Base-by-base conservation (phyloP, 768 basidiomycete species). In the Mycena sanguinolenta region DNA sequence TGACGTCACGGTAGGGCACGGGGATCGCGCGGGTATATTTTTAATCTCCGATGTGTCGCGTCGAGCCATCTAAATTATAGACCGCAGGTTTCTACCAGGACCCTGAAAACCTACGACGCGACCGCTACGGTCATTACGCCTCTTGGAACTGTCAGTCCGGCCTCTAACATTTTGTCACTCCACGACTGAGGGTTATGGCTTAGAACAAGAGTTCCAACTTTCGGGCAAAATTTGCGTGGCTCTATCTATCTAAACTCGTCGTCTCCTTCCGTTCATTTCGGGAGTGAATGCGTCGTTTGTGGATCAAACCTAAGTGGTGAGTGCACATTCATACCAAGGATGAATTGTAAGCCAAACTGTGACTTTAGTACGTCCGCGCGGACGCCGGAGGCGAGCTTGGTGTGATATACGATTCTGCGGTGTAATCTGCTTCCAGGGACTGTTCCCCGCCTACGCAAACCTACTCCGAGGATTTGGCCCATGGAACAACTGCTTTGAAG, bases 311-410 rank as follows among this genome's bases (percentile, higher is more conserved):
- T 84, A 86, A 69, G 71, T 86, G 19, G 68, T 74, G 63, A 42
- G 76, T n/a, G 72, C 61, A 21, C 53, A 36, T 52, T 30, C 42
- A 25, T 42, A 7, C n/a, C 5, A 38, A 3, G 23, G n/a, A 30
- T 13, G 32, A 27, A n/a, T 32, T 44, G 14, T 6, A 19, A n/a
- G 50, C n/a, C 36, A 10, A 27, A 16, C 28, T 38, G 13, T 44
- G 19, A 49, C n/a, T 55, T 28, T 30, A 67, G 65, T 73, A 76
- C 14, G 84, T 90, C 59, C 87, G 85, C 21, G 92, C 93, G 1
- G 92, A 94, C 77, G 88, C 86, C 30, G 91, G 91, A 8, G 91
- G 88, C 21, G 92, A 94, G 79, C 87, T 86, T 21, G 87, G 84
- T 39, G 90, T 91, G n/a, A 89, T 91, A 50, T 84, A 84, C 69